phyloP scores from a whole-genome alignment of 1,284 basidiomycete species.

The Pseudozyma flocculosa region DNA sequence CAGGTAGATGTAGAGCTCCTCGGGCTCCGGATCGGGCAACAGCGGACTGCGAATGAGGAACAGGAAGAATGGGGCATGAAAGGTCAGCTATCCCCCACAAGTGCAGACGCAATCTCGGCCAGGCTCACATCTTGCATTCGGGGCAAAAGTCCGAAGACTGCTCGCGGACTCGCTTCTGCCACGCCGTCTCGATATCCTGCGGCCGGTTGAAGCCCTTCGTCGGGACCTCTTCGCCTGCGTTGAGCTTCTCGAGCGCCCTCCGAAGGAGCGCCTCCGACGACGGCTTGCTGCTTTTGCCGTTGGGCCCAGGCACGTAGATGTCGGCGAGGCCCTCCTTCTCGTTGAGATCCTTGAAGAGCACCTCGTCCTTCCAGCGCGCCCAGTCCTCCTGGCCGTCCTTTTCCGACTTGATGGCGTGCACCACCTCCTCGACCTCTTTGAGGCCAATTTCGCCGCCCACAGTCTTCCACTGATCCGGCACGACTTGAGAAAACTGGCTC shows the following conservation, averaged over 20 bases:
- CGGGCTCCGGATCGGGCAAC: slow-evolving; percentile 47
- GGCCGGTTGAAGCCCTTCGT: slow-evolving; percentile 28
- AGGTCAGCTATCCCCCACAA: too few relatives aligned
- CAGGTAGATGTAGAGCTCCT: slow-evolving; percentile 55
- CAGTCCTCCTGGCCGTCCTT: slow-evolving; percentile 55
- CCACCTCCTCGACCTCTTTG: slow-evolving; percentile 47
- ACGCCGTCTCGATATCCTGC: slow-evolving; percentile 29
- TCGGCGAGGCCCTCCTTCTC: slow-evolving; percentile 43
- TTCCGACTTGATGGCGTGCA: slow-evolving; percentile 52
- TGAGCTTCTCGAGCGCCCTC: slow-evolving; percentile 20
- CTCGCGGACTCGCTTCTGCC: slow-evolving; percentile 30
- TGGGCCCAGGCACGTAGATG: slow-evolving; percentile 46
- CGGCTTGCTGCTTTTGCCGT: slow-evolving; percentile 36
- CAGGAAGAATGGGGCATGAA: too few relatives aligned
- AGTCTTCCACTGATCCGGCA: slow-evolving; percentile 48
- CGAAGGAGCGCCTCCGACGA: slow-evolving; percentile 26
- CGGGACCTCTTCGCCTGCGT: slow-evolving; percentile 10
- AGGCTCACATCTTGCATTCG: slow-evolving; percentile 37
- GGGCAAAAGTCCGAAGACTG: slow-evolving; percentile 41
- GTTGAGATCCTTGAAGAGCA: slow-evolving; percentile 49
- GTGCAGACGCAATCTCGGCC: too few relatives aligned
- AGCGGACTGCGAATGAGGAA: slow-evolving; percentile 38
- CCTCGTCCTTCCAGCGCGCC: slow-evolving; percentile 55
- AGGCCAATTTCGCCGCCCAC: slow-evolving; percentile 49
- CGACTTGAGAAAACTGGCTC: slow-evolving; percentile 32